Evolutionary conservation across 805 yeast species (phyloP).

Genomic region (Komagataella kurtzmanii): DNA sequence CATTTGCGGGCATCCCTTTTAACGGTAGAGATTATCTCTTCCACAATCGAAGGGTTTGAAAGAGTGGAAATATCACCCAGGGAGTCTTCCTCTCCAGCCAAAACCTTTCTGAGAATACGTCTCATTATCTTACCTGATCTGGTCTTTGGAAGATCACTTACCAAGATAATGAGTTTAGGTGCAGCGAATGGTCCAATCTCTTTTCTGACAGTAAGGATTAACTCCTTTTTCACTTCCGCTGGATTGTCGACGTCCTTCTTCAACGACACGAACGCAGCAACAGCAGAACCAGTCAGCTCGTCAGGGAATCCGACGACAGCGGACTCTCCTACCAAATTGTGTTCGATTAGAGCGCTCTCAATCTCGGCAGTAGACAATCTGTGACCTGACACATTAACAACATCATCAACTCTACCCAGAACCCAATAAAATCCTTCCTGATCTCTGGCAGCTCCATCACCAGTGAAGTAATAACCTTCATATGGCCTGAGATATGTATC

Average conservation of each 20-base stretch:
- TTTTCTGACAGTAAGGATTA: conserved; percentile 57
- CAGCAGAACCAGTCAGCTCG: conserved; percentile 80
- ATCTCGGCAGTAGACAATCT: conserved; percentile 83
- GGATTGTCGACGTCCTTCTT: conserved; percentile 35
- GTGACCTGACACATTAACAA: conserved; percentile 79
- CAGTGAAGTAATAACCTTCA: conserved; percentile 74
- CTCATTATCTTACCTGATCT: conserved; percentile 84
- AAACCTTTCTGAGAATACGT: conserved; percentile 66
- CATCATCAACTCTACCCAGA: conserved; percentile 79
- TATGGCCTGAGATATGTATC: conserved; percentile 79
- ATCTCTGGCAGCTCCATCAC: conserved; percentile 85
- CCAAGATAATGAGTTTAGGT: conserved; percentile 61
- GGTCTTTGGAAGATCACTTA: conserved; percentile 72
- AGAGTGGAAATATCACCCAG: conserved; percentile 70
- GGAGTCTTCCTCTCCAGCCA: conserved; percentile 68
- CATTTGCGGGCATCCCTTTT: conserved; percentile 9
- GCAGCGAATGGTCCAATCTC: conserved; percentile 85
- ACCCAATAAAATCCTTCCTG: conserved; percentile 79
- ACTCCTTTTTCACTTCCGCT: conserved; percentile 42
- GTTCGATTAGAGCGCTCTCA: conserved; percentile 71
- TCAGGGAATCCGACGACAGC: conserved; percentile 80
- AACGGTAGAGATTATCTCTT: conserved; percentile 45
- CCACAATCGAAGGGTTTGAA: conserved; percentile 65
- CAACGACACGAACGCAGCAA: conserved; percentile 68
- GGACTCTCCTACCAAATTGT: conserved; percentile 55